phyloP scores from a whole-genome alignment of 2,329 filamentous ascomycete species.

The Fusarium annulatum region DNA sequence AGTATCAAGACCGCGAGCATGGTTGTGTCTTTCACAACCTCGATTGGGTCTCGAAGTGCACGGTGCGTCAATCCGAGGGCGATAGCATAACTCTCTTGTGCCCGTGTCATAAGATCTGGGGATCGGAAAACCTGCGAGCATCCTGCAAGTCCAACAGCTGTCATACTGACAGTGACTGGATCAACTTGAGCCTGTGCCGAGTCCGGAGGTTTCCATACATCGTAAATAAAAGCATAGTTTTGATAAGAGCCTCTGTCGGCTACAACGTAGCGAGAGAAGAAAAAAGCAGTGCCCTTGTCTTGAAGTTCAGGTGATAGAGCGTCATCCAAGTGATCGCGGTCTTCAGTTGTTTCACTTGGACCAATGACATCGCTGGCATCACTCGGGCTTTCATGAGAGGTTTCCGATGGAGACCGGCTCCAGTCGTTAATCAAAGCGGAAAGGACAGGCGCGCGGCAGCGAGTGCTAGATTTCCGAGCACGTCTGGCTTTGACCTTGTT shows the following conservation, averaged over 20 bases:
- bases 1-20: slow-evolving; percentile 65
- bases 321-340: slow-evolving; percentile 26
- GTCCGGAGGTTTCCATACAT: slow-evolving; percentile 62
- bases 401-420: slow-evolving; percentile 38
- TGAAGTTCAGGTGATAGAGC: slow-evolving; percentile 47
- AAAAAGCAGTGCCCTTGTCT: slow-evolving; percentile 60
- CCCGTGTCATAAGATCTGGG: slow-evolving; percentile 57
- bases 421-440: slow-evolving; percentile 40
- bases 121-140: slow-evolving; percentile 59
- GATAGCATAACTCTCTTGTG: slow-evolving; percentile 62
- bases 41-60: slow-evolving; percentile 58
- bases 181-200: slow-evolving; percentile 52
- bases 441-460: slow-evolving; percentile 37
- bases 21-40: slow-evolving; percentile 61
- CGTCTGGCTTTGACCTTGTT: slow-evolving; percentile 18
- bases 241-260: slow-evolving; percentile 59
- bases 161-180: slow-evolving; percentile 63
- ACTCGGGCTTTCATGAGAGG: slow-evolving; percentile 36
- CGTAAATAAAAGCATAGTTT: slow-evolving; percentile 64
- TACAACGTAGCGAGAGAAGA: slow-evolving; percentile 64
- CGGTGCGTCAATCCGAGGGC: slow-evolving; percentile 63
- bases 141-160: slow-evolving; percentile 65
- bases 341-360: slow-evolving; percentile 28
- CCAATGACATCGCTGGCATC: slow-evolving; percentile 26
- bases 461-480: slow-evolving; percentile 18